These are phyloP conservation scores for Ophiostoma tasmaniense DNA, from an alignment of 2,329 filamentous ascomycete species.

Conservation along the genomic window DNA sequence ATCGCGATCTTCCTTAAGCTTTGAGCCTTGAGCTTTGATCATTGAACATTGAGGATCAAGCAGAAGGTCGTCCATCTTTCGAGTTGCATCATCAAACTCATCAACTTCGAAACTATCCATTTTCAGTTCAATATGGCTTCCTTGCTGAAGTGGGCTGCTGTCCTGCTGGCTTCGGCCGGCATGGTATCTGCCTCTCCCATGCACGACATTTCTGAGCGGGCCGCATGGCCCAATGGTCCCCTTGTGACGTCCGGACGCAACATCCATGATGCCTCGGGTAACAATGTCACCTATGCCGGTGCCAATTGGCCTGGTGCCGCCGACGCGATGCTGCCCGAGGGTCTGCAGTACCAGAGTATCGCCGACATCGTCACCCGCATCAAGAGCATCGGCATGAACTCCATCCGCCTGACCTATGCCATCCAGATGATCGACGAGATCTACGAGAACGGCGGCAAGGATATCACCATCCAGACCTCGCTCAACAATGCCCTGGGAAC, in stretches of 20 bases:
- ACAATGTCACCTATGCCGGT: conserved; percentile 43
- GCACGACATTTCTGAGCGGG: no score
- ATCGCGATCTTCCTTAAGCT: background rate
- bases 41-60: background rate
- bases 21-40: background rate
- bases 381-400: conserved; percentile 54
- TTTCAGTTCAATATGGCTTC: background rate
- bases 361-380: conserved; percentile 45
- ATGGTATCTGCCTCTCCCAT: background rate
- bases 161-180: background rate
- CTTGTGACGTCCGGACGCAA: conserved; percentile 34
- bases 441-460: conserved; percentile 38
- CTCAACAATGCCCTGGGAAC: conserved; percentile 37
- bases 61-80: background rate
- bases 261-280: conserved; percentile 35
- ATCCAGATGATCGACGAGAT: conserved; percentile 57
- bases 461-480: conserved; percentile 33
- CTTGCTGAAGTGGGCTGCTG: background rate
- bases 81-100: background rate
- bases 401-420: conserved; percentile 53
- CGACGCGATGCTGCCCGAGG: conserved; percentile 58
- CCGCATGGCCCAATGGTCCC: conserved; percentile 35
- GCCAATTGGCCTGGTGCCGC: conserved; percentile 55
- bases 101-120: background rate
- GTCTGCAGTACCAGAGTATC: conserved; percentile 53